Conservation (phyloP, 208 protist species). For the Endotrypanum monterogeii region DNA sequence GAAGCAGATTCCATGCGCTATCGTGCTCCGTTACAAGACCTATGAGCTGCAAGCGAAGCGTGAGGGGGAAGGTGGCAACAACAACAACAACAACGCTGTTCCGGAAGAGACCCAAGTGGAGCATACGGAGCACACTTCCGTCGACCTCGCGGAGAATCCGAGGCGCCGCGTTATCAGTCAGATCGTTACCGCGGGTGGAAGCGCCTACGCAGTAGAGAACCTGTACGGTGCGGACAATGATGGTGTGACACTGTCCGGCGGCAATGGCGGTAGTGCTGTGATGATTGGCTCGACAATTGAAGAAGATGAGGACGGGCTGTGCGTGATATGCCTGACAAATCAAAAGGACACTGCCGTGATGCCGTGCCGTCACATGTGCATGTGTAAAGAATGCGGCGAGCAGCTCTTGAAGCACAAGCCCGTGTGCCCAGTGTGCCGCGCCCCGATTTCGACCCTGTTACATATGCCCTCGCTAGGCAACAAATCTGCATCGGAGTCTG, state of each 20-base stretch:
- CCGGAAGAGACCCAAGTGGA: slow-evolving; percentile 69
- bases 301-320: slow-evolving; percentile 86
- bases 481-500: slow-evolving; percentile 5
- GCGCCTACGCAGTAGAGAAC: slow-evolving; percentile 88
- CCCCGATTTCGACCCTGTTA: slow-evolving; percentile 84
- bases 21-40: slow-evolving; percentile 85
- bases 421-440: slow-evolving; percentile 94
- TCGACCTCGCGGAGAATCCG: slow-evolving; percentile 78
- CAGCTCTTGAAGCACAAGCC: slow-evolving; percentile 90
- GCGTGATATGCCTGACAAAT: slow-evolving; percentile 95
- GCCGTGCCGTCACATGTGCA: slow-evolving; percentile 95
- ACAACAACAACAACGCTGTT: slow-evolving; percentile 25
- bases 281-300: slow-evolving; percentile 81
- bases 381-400: slow-evolving; percentile 94
- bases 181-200: slow-evolving; percentile 73
- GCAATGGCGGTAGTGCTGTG: slow-evolving; percentile 53
- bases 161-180: slow-evolving; percentile 86
- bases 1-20: slow-evolving; percentile 90
- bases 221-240: slow-evolving; percentile 86
- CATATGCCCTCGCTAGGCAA: slow-evolving; percentile 77
- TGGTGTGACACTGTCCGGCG: slow-evolving; percentile 26
- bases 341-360: slow-evolving; percentile 91
- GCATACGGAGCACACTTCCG: slow-evolving; percentile 88
- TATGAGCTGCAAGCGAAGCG: slow-evolving; percentile 64
- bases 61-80: slow-evolving; percentile 27